These are phyloP conservation scores for Rehmannia glutinosa DNA, from an alignment of 257 asterid genomes.

Conservation along the genomic window DNA sequence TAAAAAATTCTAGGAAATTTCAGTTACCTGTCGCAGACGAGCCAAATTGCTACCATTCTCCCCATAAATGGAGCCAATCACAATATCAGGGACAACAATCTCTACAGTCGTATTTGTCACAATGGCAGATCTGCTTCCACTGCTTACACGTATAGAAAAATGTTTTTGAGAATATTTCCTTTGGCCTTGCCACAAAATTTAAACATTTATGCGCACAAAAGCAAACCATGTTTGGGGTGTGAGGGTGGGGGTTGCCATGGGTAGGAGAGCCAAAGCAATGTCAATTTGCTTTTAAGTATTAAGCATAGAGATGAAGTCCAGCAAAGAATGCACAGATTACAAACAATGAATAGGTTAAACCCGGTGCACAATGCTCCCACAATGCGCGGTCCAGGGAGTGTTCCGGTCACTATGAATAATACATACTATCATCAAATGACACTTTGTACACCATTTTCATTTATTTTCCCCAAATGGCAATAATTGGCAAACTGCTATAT, in stretches of 20 bases:
- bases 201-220: background rate
- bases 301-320: background rate
- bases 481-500: no score
- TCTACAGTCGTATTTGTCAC: conserved; percentile 59
- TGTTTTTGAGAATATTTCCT: background rate
- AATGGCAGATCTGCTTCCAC: conserved; percentile 46
- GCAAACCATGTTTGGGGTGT: background rate
- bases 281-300: background rate
- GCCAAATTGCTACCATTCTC: conserved; percentile 57
- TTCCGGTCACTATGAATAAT: no score
- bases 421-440: no score
- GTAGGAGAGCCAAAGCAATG: background rate
- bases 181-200: background rate
- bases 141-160: conserved; percentile 17
- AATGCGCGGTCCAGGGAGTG: no score
- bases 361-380: no score
- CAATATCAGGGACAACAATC: conserved; percentile 50
- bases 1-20: no score
- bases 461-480: background rate
- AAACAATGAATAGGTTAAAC: no score
- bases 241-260: background rate
- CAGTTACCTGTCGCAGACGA: conserved; percentile 61
- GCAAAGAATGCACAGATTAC: no score
- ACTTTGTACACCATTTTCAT: background rate
- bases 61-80: conserved; percentile 49